Base-by-base conservation (phyloP, 2,329 filamentous ascomycete genomes). In the Sordariomycetes sp. region DNA sequence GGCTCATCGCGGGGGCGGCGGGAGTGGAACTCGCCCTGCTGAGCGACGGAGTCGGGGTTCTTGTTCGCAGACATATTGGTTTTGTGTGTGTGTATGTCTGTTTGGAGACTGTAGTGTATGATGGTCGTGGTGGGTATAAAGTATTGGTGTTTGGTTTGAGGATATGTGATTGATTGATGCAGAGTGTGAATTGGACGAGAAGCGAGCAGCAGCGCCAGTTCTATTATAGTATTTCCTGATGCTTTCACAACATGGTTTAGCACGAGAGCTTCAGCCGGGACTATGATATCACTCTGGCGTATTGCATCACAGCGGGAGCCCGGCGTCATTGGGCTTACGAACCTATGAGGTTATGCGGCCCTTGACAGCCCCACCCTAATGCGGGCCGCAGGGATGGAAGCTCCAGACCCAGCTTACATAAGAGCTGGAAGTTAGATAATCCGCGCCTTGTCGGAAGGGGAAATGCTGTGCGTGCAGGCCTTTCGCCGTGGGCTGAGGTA, bases 21-120 rank as follows among this genome's bases (percentile, higher is more conserved):
- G 61, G 77, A 75, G 62, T 74, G 71, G 68, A 87, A 85, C 65
- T 83, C 74, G 65, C 80, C 81, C 65, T 81, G 76, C 62, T 76
- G 74, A 40, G 63, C 57, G 60, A 83, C 70, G 32, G 81, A 76
- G 25, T 83, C 74, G 51, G 76, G 66, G 68, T 85, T 83, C 56
- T 61, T 63, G 54, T 58, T 67, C 62, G 72, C 70, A 55, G 72
- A 76, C 74, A 78, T 77, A 24, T 6, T 46, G 40, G 40, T 7
- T n/a, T 46, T 6, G 16, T 3, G 37, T 18, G 40, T 46, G 40
- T 46, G 3, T 46, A 14, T 46, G 40, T n/a, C n/a, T 7, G 6
- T n/a, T n/a, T 7, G 40, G 16, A 7, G 40, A n/a, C 16, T 16
- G 16, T 46, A n/a, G 16, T 16, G 40, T 4, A 46, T 7, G 16